A percentile compares a stretch with the other conserved stretches of the same genome.
These are phyloP conservation scores for Viola odorata DNA, from an alignment of 345 rosid genomes.

Conservation along the genomic window DNA sequence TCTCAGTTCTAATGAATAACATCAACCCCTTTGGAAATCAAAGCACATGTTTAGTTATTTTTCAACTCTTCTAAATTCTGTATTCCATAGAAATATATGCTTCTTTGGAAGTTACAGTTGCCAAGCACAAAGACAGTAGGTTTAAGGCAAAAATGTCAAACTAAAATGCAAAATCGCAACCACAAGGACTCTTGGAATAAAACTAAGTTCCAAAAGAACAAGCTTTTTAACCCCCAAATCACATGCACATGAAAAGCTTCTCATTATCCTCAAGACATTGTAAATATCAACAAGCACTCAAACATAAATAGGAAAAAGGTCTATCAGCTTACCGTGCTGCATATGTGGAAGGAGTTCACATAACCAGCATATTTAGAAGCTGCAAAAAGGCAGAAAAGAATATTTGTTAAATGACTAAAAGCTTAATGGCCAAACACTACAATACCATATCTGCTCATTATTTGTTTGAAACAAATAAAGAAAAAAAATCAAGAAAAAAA, in stretches of 20 bases:
- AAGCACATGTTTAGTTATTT: too few relatives aligned
- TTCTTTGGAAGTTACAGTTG: not conserved
- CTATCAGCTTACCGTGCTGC: slow-evolving; percentile 67
- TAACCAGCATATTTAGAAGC: slow-evolving; percentile 94
- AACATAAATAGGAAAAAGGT: slow-evolving; percentile 2
- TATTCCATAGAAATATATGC: too few relatives aligned
- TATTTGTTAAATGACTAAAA: slow-evolving; percentile 8
- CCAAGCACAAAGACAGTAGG: not conserved
- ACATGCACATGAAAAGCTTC: not conserved
- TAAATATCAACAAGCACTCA: not conserved
- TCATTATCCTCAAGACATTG: too few relatives aligned
- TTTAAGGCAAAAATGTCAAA: not conserved
- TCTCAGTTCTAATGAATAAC: too few relatives aligned
- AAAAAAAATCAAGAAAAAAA: too few relatives aligned
- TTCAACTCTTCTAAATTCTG: too few relatives aligned
- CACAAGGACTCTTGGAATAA: not conserved
- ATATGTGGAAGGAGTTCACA: slow-evolving; percentile 63
- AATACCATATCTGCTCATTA: not conserved
- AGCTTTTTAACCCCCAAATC: not conserved
- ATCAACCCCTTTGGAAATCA: too few relatives aligned
- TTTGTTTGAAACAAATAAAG: not conserved
- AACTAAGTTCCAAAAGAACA: not conserved
- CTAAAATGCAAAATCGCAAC: not conserved
- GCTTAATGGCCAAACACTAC: not conserved
- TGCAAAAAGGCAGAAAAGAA: slow-evolving; percentile 25